Evolutionary conservation across 2,329 filamentous ascomycete genomes (phyloP), one percentile per base, ranked within the genome.

Genomic region (Trichophyton benhamiae): DNA sequence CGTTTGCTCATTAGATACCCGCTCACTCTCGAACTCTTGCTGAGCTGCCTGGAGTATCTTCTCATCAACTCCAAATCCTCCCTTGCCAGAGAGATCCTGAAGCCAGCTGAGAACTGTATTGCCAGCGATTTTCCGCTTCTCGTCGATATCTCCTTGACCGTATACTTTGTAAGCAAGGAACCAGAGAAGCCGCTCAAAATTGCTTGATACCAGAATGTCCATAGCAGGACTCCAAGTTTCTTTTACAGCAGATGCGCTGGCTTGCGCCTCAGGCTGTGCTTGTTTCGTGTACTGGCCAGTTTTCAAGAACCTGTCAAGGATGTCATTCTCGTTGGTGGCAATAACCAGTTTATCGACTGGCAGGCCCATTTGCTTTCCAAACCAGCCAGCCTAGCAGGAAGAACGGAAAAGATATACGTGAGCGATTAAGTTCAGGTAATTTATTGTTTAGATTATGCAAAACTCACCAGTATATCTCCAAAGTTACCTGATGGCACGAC

Each of bases 311-410:
- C 94, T 85, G 75, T 97, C 84, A 9, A 99, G 83, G 64, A 97
- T 97, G 70, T 97, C 94, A 77, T 99, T 99, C 77, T 95, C 91
- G 74, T 97, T 97, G 59, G 92, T 97, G 0, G 92, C 90, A 61
- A 96, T 87, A 68, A 96, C 85, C 36, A 99, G 84, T 77, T 92
- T 95, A 65, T 94, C 87, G 2, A 87, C 80, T 2, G 91, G 91
- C 2, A 97, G 82, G 61, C 91, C 91, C 90, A 96, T 95, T 68
- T 85, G 82, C 68, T 87, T 87, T 20, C 92, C 91, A 70, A 97
- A 96, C 78, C 92, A 97, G 58, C 92, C 92, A 6, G 76, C 76
- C 65, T 65, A 57, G 1, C 15, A 15, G 1, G 5, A 2, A 30
- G 27, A 30, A 30, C 1, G 27, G 5, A 25, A 25, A 3, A 13